Percentiles rank a stretch among this genome's conserved stretches.
Evolutionary conservation across 768 basidiomycete genomes (phyloP).

Genomic region (Termitomyces sp.): DNA sequence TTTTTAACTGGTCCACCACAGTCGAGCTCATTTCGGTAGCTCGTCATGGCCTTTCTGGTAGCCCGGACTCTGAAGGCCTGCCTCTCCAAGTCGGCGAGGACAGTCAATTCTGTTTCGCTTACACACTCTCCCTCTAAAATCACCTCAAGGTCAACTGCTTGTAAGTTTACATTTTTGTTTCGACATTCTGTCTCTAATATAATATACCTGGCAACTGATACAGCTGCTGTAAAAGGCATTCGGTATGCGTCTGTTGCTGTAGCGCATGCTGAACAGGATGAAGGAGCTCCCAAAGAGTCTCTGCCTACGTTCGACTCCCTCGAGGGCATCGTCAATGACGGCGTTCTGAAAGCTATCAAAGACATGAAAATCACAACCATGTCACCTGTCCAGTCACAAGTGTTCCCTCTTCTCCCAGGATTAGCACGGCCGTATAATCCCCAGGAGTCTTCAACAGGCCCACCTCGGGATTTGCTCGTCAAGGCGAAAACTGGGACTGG

Average conservation of each 20-base stretch:
- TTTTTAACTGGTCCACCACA: neutral
- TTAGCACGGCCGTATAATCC: slow-evolving; percentile 50
- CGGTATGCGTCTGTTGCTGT: slow-evolving; percentile 11
- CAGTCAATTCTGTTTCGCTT: slow-evolving; percentile 17
- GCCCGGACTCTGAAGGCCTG: slow-evolving; percentile 17
- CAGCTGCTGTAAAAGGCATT: neutral
- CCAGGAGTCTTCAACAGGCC: slow-evolving; percentile 16
- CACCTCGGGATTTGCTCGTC: slow-evolving; percentile 69
- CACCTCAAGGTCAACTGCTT: slow-evolving; percentile 10
- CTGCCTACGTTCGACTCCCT: slow-evolving; percentile 30
- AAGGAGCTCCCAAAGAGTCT: slow-evolving; percentile 9
- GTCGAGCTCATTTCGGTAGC: slow-evolving; percentile 10
- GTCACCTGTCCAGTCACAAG: slow-evolving; percentile 79
- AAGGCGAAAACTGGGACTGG: slow-evolving; percentile 88
- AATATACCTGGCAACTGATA: neutral
- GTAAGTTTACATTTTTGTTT: slow-evolving; percentile 1
- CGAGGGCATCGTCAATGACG: slow-evolving; percentile 27
- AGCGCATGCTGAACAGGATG: slow-evolving; percentile 1
- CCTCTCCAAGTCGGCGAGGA: slow-evolving; percentile 9
- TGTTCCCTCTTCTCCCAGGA: slow-evolving; percentile 69
- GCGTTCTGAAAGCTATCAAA: slow-evolving; percentile 52
- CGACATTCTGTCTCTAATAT: neutral
- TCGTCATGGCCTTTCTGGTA: slow-evolving; percentile 17
- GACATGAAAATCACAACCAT: slow-evolving; percentile 69
- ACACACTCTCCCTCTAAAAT: slow-evolving; percentile 18